Evolutionary conservation across 2,329 filamentous ascomycete genomes (phyloP).

Genomic region (Hypoxylon sp.): DNA sequence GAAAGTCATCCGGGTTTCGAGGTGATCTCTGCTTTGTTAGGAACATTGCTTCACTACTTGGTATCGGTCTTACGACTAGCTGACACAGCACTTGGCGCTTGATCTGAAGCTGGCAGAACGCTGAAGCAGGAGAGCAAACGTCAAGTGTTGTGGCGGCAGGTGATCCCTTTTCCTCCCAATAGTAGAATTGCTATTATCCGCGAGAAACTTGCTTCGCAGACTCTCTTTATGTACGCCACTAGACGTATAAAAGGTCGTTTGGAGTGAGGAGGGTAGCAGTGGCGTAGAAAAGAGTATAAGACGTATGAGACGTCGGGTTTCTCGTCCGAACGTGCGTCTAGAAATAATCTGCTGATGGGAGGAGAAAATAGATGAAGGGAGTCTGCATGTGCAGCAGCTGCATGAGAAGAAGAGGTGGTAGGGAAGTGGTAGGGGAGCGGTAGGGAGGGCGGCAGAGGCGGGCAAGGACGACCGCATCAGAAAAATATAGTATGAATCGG

Average conservation of each 20-base stretch:
- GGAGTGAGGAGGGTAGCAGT: slow-evolving; percentile 27
- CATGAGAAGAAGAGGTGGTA: slow-evolving; percentile 29
- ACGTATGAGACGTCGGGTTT: slow-evolving; percentile 11
- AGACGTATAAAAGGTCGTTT: slow-evolving; percentile 26
- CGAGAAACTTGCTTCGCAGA: slow-evolving; percentile 27
- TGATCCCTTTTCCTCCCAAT: slow-evolving; percentile 38
- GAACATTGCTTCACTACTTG: slow-evolving; percentile 64
- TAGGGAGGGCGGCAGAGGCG: slow-evolving; percentile 20
- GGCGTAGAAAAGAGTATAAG: slow-evolving; percentile 12
- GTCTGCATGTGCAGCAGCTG: slow-evolving; percentile 32
- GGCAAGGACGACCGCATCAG: slow-evolving; percentile 41
- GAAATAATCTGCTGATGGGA: slow-evolving; percentile 26
- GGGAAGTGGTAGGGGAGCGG: slow-evolving; percentile 22
- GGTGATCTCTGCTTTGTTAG: slow-evolving; percentile 65
- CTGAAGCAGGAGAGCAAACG: slow-evolving; percentile 42
- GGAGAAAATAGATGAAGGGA: slow-evolving; percentile 20
- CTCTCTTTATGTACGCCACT: slow-evolving; percentile 34
- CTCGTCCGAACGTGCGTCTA: slow-evolving; percentile 26
- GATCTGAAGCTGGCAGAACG: slow-evolving; percentile 37
- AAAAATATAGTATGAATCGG: slow-evolving; percentile 47
- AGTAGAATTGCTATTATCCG: slow-evolving; percentile 11
- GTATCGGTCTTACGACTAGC: slow-evolving; percentile 62
- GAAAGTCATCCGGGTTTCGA: slow-evolving; percentile 81
- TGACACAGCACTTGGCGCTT: slow-evolving; percentile 57
- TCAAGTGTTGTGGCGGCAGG: slow-evolving; percentile 45